phyloP scores from a whole-genome alignment of 2,329 filamentous ascomycete species.

The Dactylellina parvicollis region DNA sequence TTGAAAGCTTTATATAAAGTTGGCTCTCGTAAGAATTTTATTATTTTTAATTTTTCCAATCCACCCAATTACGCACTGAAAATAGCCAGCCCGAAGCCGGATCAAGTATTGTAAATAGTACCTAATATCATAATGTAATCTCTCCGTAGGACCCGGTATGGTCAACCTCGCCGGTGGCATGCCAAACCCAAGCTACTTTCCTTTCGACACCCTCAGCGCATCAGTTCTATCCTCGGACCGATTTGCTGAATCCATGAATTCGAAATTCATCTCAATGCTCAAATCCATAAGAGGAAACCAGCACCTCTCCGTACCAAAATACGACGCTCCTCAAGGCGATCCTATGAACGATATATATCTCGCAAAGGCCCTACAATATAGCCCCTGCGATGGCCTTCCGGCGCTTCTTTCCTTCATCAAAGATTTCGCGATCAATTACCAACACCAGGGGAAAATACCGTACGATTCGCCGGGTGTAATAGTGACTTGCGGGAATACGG shows the following conservation, averaged over 20 bases:
- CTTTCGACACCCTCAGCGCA: constrained; percentile 89
- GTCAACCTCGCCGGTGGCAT: constrained; percentile 74
- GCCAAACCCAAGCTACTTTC: constrained; percentile 83
- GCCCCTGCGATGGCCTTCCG: constrained; percentile 81
- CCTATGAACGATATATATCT: constrained; percentile 71
- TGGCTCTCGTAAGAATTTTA: constrained; percentile 64
- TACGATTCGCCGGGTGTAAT: constrained; percentile 69
- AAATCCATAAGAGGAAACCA: constrained; percentile 59
- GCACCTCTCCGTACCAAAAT: constrained; percentile 78
- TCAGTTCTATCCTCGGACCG: constrained; percentile 77
- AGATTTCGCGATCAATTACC: constrained; percentile 77
- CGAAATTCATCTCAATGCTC: constrained; percentile 59
- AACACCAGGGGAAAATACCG: constrained; percentile 77
- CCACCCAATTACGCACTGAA: constrained; percentile 67
- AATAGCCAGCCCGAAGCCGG: constrained; percentile 70
- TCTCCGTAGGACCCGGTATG: constrained; percentile 68
- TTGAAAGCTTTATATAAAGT: constrained; percentile 90
- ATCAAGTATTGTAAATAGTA: constrained; percentile 46
- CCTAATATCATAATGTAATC: constrained; percentile 7
- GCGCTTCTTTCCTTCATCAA: constrained; percentile 80
- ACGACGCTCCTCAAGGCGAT: constrained; percentile 66
- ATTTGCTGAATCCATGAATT: constrained; percentile 64
- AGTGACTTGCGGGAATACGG: constrained; percentile 82
- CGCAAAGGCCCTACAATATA: constrained; percentile 85
- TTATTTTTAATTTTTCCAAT: neutral